phyloP scores from a whole-genome alignment of 192 early-diverging fungal genomes.

The Coemansia sp. region DNA sequence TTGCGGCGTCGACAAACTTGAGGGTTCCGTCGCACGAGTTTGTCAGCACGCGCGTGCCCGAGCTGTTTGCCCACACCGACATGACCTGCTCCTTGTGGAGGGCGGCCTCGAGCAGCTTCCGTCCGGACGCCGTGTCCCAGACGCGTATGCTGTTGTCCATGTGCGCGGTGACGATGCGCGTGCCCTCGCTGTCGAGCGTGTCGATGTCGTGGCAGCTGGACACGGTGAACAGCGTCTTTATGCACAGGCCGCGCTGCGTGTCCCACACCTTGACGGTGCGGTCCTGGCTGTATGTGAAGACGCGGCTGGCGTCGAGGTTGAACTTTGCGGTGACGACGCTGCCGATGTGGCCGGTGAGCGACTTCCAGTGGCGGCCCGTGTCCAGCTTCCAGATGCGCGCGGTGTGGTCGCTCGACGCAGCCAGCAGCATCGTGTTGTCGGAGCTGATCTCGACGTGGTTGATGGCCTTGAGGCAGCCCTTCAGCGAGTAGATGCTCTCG shows the following conservation, averaged over 20 bases:
- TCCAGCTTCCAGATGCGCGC: constrained; percentile 81
- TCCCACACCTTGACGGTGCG: constrained; percentile 97
- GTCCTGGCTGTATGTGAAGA: constrained; percentile 94
- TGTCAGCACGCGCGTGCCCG: constrained; percentile 69
- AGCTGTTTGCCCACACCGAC: constrained; percentile 64
- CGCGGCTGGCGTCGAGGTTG: constrained; percentile 66
- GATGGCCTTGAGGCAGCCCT: constrained; percentile 80
- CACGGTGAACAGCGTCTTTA: constrained; percentile 86
- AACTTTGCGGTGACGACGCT: constrained; percentile 90
- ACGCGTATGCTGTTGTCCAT: constrained; percentile 89
- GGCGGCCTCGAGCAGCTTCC: constrained; percentile 77
- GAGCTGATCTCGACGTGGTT: constrained; percentile 65
- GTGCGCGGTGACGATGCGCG: constrained; percentile 86
- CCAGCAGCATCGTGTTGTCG: constrained; percentile 51
- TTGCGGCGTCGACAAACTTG: constrained; percentile 74
- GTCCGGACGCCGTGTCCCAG: constrained; percentile 84
- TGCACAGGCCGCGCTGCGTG: constrained; percentile 82
- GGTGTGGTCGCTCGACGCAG: constrained; percentile 87
- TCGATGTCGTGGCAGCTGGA: constrained; percentile 93
- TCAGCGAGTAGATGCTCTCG: constrained; percentile 56
- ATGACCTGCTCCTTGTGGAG: constrained; percentile 90
- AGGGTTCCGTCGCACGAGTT: constrained; percentile 94
- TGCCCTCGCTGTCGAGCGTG: constrained; percentile 70
- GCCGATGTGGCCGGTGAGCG: constrained; percentile 91
- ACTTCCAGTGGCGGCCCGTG: constrained; percentile 80